Conservation (phyloP, 2,329 filamentous ascomycete species). For the Chalaropsis ovoidea region DNA sequence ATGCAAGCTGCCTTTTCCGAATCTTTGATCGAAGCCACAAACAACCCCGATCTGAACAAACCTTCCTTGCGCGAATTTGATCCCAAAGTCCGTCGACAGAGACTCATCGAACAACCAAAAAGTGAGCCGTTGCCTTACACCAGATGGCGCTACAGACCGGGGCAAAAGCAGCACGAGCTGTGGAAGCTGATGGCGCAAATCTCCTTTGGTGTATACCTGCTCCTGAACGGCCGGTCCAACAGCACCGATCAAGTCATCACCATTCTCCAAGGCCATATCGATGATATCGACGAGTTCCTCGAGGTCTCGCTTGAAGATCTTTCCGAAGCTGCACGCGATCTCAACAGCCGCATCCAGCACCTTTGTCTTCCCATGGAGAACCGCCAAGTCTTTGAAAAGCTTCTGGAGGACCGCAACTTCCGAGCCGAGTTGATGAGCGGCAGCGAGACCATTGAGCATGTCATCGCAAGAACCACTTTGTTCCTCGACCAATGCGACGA, state of each 20-base stretch:
- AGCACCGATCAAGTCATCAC: conserved; percentile 78
- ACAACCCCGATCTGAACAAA: conserved; percentile 32
- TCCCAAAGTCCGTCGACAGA: conserved; percentile 53
- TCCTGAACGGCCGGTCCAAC: conserved; percentile 77
- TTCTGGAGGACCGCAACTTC: conserved; percentile 77
- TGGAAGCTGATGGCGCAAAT: conserved; percentile 88
- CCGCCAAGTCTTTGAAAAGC: conserved; percentile 69
- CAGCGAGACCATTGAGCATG: conserved; percentile 84
- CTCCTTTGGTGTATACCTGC: conserved; percentile 80
- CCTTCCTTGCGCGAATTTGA: conserved; percentile 46
- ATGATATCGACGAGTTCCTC: conserved; percentile 85
- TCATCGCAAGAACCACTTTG: conserved; percentile 66
- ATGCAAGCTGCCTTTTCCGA: conserved; percentile 79
- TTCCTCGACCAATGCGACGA: conserved; percentile 67
- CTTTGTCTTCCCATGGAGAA: conserved; percentile 77
- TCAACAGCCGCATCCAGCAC: conserved; percentile 68
- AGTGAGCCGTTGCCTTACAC: conserved; percentile 62
- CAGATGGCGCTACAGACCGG: conserved; percentile 64
- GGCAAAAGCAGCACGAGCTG: conserved; percentile 74
- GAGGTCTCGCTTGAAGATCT: conserved; percentile 81
- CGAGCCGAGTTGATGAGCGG: conserved; percentile 72
- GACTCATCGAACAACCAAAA: conserved; percentile 56
- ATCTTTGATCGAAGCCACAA: conserved; percentile 54
- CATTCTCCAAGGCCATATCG: conserved; percentile 84
- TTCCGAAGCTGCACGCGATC: conserved; percentile 64